Evolutionary conservation across 257 asterid species (phyloP).

Genomic region (Knoxia roxburghii): DNA sequence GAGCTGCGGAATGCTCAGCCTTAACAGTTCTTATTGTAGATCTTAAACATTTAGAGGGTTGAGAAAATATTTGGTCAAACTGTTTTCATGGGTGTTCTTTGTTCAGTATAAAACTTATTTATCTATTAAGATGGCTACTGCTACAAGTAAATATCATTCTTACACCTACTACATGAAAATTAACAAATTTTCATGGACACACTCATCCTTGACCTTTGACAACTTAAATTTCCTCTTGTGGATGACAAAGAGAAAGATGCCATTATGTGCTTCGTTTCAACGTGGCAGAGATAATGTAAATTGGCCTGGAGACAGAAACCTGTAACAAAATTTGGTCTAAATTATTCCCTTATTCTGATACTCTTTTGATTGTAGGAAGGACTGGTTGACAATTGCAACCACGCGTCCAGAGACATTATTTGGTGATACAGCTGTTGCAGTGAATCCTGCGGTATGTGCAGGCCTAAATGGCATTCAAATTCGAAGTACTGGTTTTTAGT

Average conservation of each 20-base stretch:
- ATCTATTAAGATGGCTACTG: background rate
- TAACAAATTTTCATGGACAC: background rate
- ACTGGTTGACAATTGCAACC: constrained; percentile 89
- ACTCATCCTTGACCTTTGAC: background rate
- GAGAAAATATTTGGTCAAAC: background rate
- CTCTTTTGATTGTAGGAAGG: constrained; percentile 49
- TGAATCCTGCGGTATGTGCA: constrained; percentile 71
- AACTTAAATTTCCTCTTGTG: background rate
- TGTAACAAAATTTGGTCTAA: background rate
- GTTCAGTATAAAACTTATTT: background rate
- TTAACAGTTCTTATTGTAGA: background rate
- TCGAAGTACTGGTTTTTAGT: background rate
- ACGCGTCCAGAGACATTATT: constrained; percentile 98
- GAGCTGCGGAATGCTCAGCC: background rate
- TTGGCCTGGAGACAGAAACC: constrained; percentile 1
- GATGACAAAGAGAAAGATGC: background rate
- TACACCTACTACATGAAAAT: background rate
- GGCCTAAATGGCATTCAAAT: background rate
- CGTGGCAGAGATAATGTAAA: background rate
- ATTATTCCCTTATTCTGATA: background rate
- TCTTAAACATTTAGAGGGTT: background rate
- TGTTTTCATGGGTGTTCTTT: background rate
- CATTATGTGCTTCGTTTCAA: background rate
- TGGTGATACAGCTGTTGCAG: constrained; percentile 95
- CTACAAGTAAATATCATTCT: background rate